phyloP scores from a whole-genome alignment of 228 moss, liverwort and hornwort genomes.

The Sphagnum fallax region DNA sequence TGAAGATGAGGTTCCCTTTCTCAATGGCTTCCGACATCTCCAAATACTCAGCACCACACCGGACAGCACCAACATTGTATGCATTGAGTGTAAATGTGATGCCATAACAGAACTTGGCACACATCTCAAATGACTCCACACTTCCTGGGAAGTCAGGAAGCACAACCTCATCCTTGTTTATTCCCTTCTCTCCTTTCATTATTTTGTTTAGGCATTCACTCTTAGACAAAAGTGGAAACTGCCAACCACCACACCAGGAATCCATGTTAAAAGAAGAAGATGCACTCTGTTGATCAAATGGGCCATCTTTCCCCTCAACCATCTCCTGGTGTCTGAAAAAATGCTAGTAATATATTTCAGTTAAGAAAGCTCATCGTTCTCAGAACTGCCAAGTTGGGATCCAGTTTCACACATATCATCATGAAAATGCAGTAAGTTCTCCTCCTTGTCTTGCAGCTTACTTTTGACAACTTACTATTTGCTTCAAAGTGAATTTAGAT shows the following conservation, averaged over 20 bases:
- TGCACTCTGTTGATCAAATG: background rate
- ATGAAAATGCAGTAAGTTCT: no score
- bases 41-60: slow-evolving; percentile 75
- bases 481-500: no score
- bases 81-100: slow-evolving; percentile 68
- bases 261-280: background rate
- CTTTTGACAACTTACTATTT: no score
- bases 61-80: slow-evolving; percentile 58
- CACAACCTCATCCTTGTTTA: slow-evolving; percentile 47
- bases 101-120: slow-evolving; percentile 85
- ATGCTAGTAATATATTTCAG: no score
- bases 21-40: slow-evolving; percentile 79
- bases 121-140: slow-evolving; percentile 56
- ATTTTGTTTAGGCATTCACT: slow-evolving; percentile 65
- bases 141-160: slow-evolving; percentile 71
- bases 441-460: no score
- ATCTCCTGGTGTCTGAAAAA: no score
- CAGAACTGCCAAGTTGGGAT: no score
- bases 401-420: no score
- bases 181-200: slow-evolving; percentile 49
- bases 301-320: no score
- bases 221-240: slow-evolving; percentile 74
- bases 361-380: no score
- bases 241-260: background rate
- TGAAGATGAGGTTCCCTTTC: slow-evolving; percentile 81